Base-by-base conservation (phyloP, 108 stramenopile genomes). In the Fragilariopsis cylindrus region DNA sequence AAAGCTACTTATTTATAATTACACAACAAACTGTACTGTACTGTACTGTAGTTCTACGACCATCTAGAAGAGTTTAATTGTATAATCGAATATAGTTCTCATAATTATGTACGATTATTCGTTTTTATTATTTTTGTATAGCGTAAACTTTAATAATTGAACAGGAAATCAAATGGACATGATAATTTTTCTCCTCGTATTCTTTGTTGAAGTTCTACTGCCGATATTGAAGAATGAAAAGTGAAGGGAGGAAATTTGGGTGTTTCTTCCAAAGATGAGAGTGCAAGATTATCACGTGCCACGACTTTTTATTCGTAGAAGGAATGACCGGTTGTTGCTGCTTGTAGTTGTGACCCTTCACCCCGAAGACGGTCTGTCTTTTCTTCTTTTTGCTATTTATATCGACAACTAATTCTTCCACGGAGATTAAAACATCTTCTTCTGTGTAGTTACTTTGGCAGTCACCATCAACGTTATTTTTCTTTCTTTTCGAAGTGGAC, bases 131-230 rank as follows among this genome's bases (percentile, higher is more conserved):
- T 30, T 30, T 30, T 30, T 30, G 30, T 30, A 30, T 30, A 30
- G 21, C 21, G 30, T 30, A 30, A 30, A 30, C 30, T 30, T 30
- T 30, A 30, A 30, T 30, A 2, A 30, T 30, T 30, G 30, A 60
- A 60, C 58, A 60, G 11, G 41, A 60, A 60, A 30, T 60, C 58
- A 30, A 41, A 60, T 7, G 21, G 58, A 30, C 58, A 60, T 3
- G 58, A 60, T 21, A 60, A 5, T 39, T 60, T 60, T 60, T 60
- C 58, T 40, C 16, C 12, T 60, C 58, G 58, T 7, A 60, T 60
- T 60, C 21, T 21, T 60, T 60, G 16, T 3, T 52, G 50, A 52
- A 60, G 19, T 60, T 60, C 58, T 16, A 0, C 58, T 60, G 11
- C 21, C 19, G 58, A 60, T 21, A 7, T 15, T 7, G 21, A 57